Evolutionary conservation across 768 basidiomycete species (phyloP).

Genomic region (Amanita molliuscula): DNA sequence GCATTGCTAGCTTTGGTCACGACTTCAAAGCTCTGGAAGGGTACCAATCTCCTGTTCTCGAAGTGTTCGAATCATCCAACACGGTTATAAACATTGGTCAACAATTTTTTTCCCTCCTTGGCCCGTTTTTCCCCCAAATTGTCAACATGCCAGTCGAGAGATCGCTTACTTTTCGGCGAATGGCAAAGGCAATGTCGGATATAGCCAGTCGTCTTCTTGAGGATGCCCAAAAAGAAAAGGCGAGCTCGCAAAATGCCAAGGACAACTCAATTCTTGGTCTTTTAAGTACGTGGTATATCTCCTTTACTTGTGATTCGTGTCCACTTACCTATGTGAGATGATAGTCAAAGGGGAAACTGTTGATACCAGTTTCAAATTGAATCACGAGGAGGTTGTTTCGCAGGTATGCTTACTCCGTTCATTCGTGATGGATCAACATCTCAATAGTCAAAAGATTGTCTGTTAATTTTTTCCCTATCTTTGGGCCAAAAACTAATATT

Average conservation of each 20-base stretch:
- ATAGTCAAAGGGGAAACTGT: conserved; percentile 25
- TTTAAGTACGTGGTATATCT: conserved; percentile 18
- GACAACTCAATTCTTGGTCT: conserved; percentile 32
- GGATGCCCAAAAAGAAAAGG: conserved; percentile 20
- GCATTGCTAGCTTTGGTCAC: conserved; percentile 54
- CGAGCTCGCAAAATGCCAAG: conserved; percentile 12
- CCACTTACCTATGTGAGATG: background rate
- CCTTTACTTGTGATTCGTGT: background rate
- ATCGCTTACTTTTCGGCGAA: conserved; percentile 17
- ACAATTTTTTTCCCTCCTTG: no score
- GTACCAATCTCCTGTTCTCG: conserved; percentile 25
- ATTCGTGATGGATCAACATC: no score
- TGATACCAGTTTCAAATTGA: conserved; percentile 20
- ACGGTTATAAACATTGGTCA: conserved; percentile 23
- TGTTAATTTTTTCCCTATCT: background rate
- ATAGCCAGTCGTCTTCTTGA: no score
- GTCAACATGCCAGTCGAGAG: no score
- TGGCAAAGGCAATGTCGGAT: conserved; percentile 23
- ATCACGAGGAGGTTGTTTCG: conserved; percentile 24
- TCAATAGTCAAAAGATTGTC: conserved; percentile 4
- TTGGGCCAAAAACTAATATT: background rate
- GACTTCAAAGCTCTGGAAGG: conserved; percentile 50
- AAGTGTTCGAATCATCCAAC: conserved; percentile 31
- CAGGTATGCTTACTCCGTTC: conserved; percentile 15
- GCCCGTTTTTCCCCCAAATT: no score